These are phyloP conservation scores for Calocybe cyanea DNA, from an alignment of 768 basidiomycete species.

Conservation along the genomic window DNA sequence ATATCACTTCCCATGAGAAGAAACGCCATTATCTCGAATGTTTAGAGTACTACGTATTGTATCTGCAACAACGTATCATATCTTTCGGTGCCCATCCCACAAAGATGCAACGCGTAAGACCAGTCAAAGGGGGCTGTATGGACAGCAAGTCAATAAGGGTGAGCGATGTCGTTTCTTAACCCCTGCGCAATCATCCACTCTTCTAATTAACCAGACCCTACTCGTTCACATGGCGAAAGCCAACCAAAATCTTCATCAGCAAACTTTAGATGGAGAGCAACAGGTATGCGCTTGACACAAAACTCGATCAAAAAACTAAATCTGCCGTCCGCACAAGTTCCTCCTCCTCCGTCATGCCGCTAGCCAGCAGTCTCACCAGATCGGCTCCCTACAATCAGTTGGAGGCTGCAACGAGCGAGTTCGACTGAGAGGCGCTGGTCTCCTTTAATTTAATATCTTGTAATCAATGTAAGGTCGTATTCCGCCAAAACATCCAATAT, in stretches of 20 bases:
- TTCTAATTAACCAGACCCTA: constrained; percentile 45
- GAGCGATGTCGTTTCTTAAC: too few species aligned
- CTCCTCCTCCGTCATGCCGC: constrained; percentile 13
- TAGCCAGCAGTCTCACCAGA: too few species aligned
- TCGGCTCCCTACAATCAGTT: too few species aligned
- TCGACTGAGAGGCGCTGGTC: too few species aligned
- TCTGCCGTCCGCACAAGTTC: too few species aligned
- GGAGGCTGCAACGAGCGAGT: too few species aligned
- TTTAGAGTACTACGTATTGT: constrained; percentile 66
- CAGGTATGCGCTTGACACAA: constrained; percentile 36
- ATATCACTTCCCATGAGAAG: constrained; percentile 78
- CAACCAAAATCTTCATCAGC: constrained; percentile 45
- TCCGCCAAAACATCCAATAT: constrained; percentile 14
- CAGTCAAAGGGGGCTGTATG: constrained; percentile 45
- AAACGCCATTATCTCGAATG: constrained; percentile 72
- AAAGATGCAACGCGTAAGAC: constrained; percentile 42
- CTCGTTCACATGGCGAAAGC: constrained; percentile 67
- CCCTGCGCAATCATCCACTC: neutral
- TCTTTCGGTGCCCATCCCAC: constrained; percentile 45
- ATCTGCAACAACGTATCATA: constrained; percentile 58
- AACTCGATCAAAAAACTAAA: too few species aligned
- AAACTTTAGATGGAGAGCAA: constrained; percentile 52
- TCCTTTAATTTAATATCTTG: too few species aligned
- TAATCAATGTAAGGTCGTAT: too few species aligned
- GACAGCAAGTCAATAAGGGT: constrained; percentile 65